Percentiles rank a stretch among this genome's conserved stretches.
phyloP scores from a whole-genome alignment of 495 filamentous ascomycete genomes.

The Hypoxylon crocopeplum region DNA sequence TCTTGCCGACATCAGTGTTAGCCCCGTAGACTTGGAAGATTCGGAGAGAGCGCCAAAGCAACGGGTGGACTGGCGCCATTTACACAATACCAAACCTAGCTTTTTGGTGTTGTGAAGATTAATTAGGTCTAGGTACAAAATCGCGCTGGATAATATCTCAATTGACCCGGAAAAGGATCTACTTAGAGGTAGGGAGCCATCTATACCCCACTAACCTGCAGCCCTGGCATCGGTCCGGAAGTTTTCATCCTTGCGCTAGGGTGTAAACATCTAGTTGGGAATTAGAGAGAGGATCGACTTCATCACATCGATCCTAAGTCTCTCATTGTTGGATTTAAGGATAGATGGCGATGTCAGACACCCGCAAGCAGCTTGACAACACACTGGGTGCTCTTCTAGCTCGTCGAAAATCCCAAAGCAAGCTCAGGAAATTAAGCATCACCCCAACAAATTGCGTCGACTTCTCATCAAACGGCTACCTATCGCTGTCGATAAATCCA shows the following conservation, averaged over 20 bases:
- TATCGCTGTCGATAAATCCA: conserved; percentile 60
- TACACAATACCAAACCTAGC: conserved; percentile 1
- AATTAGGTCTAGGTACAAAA: background rate
- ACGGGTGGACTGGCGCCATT: conserved; percentile 43
- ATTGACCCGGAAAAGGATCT: conserved; percentile 16
- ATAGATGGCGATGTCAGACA: conserved; percentile 22
- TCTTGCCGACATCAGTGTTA: conserved; percentile 84
- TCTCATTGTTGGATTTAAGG: background rate
- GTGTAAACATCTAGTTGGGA: background rate
- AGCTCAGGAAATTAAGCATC: conserved; percentile 52
- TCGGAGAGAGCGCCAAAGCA: conserved; percentile 68
- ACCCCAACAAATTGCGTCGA: conserved; percentile 50
- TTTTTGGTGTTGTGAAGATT: background rate
- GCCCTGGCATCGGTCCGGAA: conserved; percentile 18
- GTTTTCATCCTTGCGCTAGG: conserved; percentile 1
- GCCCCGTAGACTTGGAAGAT: conserved; percentile 77
- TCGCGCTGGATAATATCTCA: conserved; percentile 16
- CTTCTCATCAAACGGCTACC: conserved; percentile 71
- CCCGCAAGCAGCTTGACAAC: conserved; percentile 24
- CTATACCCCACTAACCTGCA: conserved; percentile 24
- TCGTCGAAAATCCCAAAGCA: conserved; percentile 39
- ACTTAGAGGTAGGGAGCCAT: background rate
- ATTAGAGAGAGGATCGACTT: conserved; percentile 5
- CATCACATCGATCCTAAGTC: background rate
- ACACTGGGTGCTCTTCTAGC: conserved; percentile 35